These are phyloP conservation scores for Dictyostelium purpureum DNA, from an alignment of 78 protist genomes.

Conservation along the genomic window DNA sequence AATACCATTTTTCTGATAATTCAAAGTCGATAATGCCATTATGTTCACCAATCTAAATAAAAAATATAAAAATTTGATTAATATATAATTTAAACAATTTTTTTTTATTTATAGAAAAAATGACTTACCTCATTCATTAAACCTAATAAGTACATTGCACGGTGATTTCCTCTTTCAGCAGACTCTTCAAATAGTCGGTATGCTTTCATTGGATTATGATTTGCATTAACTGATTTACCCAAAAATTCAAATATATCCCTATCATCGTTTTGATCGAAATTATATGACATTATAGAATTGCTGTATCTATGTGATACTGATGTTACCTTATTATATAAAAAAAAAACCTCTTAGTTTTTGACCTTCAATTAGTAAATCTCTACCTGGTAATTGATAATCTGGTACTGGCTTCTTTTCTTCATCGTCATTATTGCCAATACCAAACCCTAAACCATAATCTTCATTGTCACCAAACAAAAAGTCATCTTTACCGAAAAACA, in stretches of 20 bases:
- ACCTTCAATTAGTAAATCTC: conserved; percentile 15
- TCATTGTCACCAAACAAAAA: background rate
- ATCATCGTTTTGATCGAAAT: background rate
- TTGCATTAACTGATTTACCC: conserved; percentile 2
- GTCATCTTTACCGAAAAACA: background rate
- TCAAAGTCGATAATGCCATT: conserved; percentile 20
- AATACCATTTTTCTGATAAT: conserved; percentile 60
- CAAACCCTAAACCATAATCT: background rate
- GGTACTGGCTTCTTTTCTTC: background rate
- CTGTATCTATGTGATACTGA: background rate
- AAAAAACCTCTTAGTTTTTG: conserved; percentile 36
- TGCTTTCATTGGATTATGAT: background rate
- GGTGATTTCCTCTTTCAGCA: conserved; percentile 41
- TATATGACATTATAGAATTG: background rate
- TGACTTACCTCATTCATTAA: conserved; percentile 31
- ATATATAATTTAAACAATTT: background rate
- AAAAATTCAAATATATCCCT: conserved; percentile 22
- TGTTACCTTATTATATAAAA: background rate
- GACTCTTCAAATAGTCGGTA: background rate
- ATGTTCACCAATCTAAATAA: conserved; percentile 48
- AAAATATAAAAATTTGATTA: background rate
- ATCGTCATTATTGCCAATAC: background rate
- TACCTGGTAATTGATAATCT: conserved; percentile 31
- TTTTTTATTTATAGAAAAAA: background rate
- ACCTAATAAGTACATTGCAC: conserved; percentile 65